Conservation (phyloP, 768 basidiomycete genomes). For the Lactarius deliciosus region DNA sequence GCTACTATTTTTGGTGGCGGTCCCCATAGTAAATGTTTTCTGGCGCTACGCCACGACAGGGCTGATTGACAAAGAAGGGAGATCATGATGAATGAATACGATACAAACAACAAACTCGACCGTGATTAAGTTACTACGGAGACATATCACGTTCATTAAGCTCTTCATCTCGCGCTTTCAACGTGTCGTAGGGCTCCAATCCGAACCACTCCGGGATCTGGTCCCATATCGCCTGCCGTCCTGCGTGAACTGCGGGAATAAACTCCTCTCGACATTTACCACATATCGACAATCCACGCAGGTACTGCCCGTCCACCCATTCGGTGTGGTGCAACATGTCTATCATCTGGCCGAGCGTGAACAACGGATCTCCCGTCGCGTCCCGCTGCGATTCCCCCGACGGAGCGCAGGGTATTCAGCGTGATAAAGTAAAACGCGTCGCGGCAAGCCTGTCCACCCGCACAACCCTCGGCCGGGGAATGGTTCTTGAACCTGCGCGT, state of each 20-base stretch:
- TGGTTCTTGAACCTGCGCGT: slow-evolving; percentile 55
- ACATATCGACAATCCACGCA: slow-evolving; percentile 57
- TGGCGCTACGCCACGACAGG: not conserved
- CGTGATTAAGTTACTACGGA: not conserved
- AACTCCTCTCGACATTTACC: slow-evolving; percentile 51
- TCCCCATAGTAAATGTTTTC: not conserved
- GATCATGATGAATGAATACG: not conserved
- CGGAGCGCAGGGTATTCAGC: slow-evolving; percentile 66
- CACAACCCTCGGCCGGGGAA: slow-evolving; percentile 49
- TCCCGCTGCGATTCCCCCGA: slow-evolving; percentile 69
- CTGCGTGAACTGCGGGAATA: slow-evolving; percentile 40
- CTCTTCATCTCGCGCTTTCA: slow-evolving; percentile 26
- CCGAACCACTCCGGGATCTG: slow-evolving; percentile 61
- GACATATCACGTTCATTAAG: slow-evolving; percentile 24
- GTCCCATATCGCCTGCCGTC: slow-evolving; percentile 61
- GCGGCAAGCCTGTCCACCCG: slow-evolving; percentile 45
- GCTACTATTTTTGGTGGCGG: not conserved
- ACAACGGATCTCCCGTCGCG: slow-evolving; percentile 75
- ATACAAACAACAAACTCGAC: not conserved
- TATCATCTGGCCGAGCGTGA: slow-evolving; percentile 62
- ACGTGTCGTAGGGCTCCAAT: slow-evolving; percentile 14
- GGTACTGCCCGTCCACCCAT: slow-evolving; percentile 57
- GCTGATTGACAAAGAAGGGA: not conserved
- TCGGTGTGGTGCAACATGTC: slow-evolving; percentile 74
- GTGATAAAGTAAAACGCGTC: slow-evolving; percentile 77